Base-by-base conservation (phyloP, 148 eudicot species). In the Mesembryanthemum crystallinum region DNA sequence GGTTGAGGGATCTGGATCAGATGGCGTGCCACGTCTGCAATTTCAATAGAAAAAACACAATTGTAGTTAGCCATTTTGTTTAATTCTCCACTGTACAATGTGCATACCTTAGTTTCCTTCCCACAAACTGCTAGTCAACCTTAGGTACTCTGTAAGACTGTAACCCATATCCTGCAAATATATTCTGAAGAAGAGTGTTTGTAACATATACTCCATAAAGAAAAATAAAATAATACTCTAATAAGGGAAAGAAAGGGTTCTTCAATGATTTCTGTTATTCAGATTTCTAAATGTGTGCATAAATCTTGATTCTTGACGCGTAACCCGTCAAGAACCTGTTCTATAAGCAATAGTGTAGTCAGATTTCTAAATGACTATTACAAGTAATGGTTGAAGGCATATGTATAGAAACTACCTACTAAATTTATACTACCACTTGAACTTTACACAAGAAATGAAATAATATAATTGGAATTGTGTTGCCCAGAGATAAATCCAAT, bases 1-100 rank as follows among this genome's bases (percentile, higher is more conserved):
- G 23, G 67, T 23, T 17, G 23, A 62, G 28, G 47, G 67, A 37
- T 76, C 64, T 71, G 43, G 42, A 17, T 24, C 21, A 69, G 51
- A 39, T 68, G 72, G 72, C 25, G 35, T 47, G 33, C 37, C 72
- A 68, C 52, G 43, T 45, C 27, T 74, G 71, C 62, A 65, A n/a
- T 57, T 69, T 61, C 64, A 64, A 69, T 62, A 79, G 61, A 78
- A 66, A 42, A 49, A 42, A 14, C 13, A 23, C 12, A 51, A 4
- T 57, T 51, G 18, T 23, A 42, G 67, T 76, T 69, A 32, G 68
- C 5, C 14, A 45, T 60, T 1, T 35, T 65, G 42, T 42, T 67
- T 42, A 10, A 8, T 37, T 65, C 8, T 32, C 18, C 7, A 12
- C 23, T 28, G 8, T 62, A 35, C 39, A 62, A 29, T n/a, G 69